Conservation (phyloP, 768 basidiomycete species). For the Kondoa malvinella region DNA sequence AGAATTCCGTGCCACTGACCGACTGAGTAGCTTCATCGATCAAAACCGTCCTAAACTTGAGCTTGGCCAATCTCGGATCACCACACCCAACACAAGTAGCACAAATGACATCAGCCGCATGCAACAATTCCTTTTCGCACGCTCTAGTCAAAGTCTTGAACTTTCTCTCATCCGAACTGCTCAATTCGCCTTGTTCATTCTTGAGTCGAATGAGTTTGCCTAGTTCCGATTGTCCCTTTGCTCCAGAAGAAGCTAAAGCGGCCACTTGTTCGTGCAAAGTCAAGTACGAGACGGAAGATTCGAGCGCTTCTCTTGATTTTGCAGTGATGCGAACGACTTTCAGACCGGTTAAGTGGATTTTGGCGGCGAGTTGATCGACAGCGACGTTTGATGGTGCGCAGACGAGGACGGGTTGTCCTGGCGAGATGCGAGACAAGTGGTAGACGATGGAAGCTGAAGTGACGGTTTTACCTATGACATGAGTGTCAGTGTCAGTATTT, state of each 20-base stretch:
- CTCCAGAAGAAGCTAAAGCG: conserved; percentile 38
- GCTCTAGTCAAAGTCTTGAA: conserved; percentile 89
- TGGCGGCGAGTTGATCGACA: conserved; percentile 96
- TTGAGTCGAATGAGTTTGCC: conserved; percentile 97
- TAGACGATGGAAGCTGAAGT: conserved; percentile 98
- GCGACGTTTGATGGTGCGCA: conserved; percentile 98
- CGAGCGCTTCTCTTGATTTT: conserved; percentile 92
- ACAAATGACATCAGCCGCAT: conserved; percentile 92
- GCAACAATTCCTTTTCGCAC: conserved; percentile 92
- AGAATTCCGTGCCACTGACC: conserved; percentile 12
- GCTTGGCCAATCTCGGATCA: conserved; percentile 83
- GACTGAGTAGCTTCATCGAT: conserved; percentile 94
- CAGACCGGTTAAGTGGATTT: conserved; percentile 95
- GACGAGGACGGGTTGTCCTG: conserved; percentile 83
- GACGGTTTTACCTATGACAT: conserved; percentile 97
- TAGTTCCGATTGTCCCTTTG: conserved; percentile 83
- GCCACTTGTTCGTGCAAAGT: conserved; percentile 95
- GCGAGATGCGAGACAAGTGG: conserved; percentile 98
- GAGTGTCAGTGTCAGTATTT: no score
- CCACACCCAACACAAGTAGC: conserved; percentile 96
- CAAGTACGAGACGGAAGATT: conserved; percentile 83
- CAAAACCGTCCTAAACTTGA: conserved; percentile 95
- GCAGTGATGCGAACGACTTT: conserved; percentile 96
- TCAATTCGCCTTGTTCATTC: conserved; percentile 92
- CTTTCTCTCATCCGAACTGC: conserved; percentile 89